Percentiles rank a stretch among this genome's conserved stretches.
Evolutionary conservation across 805 yeast genomes (phyloP).

Genomic region (Kregervanrija pseudodelftensis): DNA sequence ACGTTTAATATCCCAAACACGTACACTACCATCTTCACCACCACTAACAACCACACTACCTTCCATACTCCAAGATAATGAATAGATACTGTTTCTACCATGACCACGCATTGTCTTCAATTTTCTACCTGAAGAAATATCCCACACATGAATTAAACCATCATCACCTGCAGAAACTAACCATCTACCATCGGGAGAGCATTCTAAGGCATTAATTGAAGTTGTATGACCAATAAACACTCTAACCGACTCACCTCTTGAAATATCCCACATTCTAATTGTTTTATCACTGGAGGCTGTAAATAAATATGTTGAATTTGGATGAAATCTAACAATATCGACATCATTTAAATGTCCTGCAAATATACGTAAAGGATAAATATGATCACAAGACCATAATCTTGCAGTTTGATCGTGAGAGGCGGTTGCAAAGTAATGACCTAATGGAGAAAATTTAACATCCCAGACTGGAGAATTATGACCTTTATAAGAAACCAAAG

Average conservation of each 20-base stretch:
- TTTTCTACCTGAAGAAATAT: constrained; percentile 83
- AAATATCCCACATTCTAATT: constrained; percentile 96
- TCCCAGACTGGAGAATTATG: constrained; percentile 98
- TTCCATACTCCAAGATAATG: constrained; percentile 77
- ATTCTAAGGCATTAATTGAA: constrained; percentile 79
- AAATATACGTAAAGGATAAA: constrained; percentile 89
- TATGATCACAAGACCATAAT: constrained; percentile 97
- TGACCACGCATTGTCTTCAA: constrained; percentile 93
- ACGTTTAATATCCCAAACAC: constrained; percentile 93
- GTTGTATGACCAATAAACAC: constrained; percentile 89
- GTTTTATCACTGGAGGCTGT: constrained; percentile 96
- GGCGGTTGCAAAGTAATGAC: constrained; percentile 97
- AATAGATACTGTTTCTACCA: constrained; percentile 78
- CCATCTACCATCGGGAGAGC: constrained; percentile 96
- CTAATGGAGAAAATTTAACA: constrained; percentile 87
- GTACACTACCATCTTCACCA: constrained; percentile 85
- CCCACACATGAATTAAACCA: constrained; percentile 72
- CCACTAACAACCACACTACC: constrained; percentile 87
- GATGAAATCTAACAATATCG: constrained; percentile 91
- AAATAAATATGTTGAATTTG: constrained; percentile 88
- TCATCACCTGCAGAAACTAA: constrained; percentile 94
- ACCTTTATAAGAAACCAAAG: constrained; percentile 90
- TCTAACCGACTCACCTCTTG: constrained; percentile 81
- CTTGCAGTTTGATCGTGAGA: constrained; percentile 97
- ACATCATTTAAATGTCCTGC: constrained; percentile 98